A percentile compares a stretch with the other conserved stretches of the same genome.
Conservation (phyloP, 1,139 yeast genomes). For the Yamadazyma dushanensis region DNA sequence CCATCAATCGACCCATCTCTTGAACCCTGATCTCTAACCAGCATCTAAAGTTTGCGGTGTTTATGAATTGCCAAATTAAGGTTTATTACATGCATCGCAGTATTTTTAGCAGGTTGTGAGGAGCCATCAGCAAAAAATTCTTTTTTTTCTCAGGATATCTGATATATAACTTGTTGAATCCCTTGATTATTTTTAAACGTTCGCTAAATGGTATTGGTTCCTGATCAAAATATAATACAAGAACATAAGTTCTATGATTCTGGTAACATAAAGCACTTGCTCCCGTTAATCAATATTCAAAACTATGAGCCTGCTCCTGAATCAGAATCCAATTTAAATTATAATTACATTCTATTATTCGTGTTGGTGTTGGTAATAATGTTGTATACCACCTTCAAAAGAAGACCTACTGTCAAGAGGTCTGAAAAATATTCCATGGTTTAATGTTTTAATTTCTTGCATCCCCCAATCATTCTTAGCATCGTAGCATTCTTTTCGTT, state of each 20-base stretch:
- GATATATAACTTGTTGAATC: neutral
- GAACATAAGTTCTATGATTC: constrained; percentile 19
- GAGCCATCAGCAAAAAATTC: constrained; percentile 1
- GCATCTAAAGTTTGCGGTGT: neutral
- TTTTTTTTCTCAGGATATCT: neutral
- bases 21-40: too few relatives aligned
- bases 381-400: constrained; percentile 5
- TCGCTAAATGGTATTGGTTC: constrained; percentile 5
- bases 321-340: constrained; percentile 3
- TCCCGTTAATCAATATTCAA: constrained; percentile 17
- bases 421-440: constrained; percentile 10
- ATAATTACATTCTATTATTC: constrained; percentile 5
- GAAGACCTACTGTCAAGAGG: constrained; percentile 4
- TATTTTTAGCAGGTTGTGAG: constrained; percentile 2
- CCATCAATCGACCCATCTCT: too few relatives aligned
- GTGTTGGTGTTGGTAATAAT: constrained; percentile 5
- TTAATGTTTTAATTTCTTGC: neutral
- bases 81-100: constrained; percentile 3
- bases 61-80: constrained; percentile 3
- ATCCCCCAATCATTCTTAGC: neutral
- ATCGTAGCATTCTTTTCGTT: neutral
- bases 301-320: constrained; percentile 12
- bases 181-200: neutral
- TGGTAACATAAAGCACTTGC: constrained; percentile 16
- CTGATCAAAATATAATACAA: constrained; percentile 13